These are phyloP conservation scores for Fonsecaea multimorphosa DNA, from an alignment of 2,329 filamentous ascomycete species.

Conservation along the genomic window DNA sequence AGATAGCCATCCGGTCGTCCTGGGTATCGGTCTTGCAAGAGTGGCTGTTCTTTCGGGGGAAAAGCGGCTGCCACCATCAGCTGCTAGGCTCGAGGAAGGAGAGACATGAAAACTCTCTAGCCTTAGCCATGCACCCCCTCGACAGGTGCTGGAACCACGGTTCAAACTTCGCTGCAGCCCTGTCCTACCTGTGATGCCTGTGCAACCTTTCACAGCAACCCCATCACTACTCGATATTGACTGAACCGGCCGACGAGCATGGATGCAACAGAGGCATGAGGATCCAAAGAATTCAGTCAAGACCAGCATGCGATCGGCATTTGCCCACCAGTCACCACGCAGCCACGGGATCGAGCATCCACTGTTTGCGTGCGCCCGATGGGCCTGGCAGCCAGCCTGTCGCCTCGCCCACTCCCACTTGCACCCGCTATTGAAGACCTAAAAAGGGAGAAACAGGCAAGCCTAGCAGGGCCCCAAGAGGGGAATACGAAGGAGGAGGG, in stretches of 20 bases:
- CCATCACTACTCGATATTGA: background rate
- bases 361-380: background rate
- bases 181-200: background rate
- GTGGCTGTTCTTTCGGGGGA: background rate
- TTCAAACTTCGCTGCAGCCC: background rate
- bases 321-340: slow-evolving; percentile 4
- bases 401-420: slow-evolving; percentile 1
- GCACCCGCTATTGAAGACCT: slow-evolving; percentile 7
- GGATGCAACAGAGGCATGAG: background rate
- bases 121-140: background rate
- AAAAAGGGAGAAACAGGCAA: slow-evolving; percentile 14
- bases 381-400: background rate
- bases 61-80: slow-evolving; percentile 1
- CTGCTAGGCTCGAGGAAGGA: background rate
- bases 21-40: background rate
- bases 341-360: slow-evolving; percentile 11
- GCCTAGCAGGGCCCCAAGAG: slow-evolving; percentile 4
- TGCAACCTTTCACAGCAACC: background rate
- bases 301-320: slow-evolving; percentile 1
- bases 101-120: background rate
- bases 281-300: background rate
- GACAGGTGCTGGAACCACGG: background rate
- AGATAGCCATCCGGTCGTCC: background rate
- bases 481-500: slow-evolving; percentile 3
- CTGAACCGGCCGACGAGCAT: background rate